Evolutionary conservation across 2,329 filamentous ascomycete genomes (phyloP), one percentile per base, ranked within the genome.

Genomic region (Paracoccidioides lutzii): DNA sequence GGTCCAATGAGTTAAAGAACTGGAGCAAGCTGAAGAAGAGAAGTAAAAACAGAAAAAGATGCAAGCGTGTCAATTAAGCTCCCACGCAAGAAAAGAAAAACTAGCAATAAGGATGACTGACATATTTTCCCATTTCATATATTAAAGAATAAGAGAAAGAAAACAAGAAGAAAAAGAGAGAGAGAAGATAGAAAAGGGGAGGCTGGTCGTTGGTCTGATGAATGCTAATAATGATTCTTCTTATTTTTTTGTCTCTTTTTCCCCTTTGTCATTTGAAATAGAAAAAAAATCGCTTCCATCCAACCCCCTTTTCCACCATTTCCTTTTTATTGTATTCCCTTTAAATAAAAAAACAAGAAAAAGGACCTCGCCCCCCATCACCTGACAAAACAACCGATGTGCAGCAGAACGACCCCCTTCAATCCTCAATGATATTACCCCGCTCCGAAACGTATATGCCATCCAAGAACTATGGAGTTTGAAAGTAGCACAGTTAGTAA

Each of bases 401-500:
- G n/a, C n/a, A n/a, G n/a, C 62, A 65, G 63, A 63, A n/a, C n/a
- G 57, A 60, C 62, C 61, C 62, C 64, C 62, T 70, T 66, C 72
- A 76, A 56, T 75, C 72, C 64, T 89, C 86, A 67, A 82, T 80
- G 71, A 98, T 85, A 85, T 97, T 95, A 78, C 87, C 87, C 81
- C 89, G 87, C 87, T 98, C 93, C 74, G 90, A 96, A 72, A 98
- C 93, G 82, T 98, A 98, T 77, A 98, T 83, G 85, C 93, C 93
- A 81, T 98, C 94, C 83, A 98, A 85, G 87, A 98, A 98, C 88
- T 94, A 69, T n/a, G n/a, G n/a, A n/a, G n/a, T n/a, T 61, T n/a
- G 32, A 53, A 41, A 40, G 9, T 30, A 41, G 41, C 55, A 32
- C 33, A 57, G 44, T 55, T 52, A 48, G 58, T 41, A 43, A 54